These are phyloP conservation scores for Dissoconium aciculare DNA, from an alignment of 2,329 filamentous ascomycete species.

Conservation along the genomic window DNA sequence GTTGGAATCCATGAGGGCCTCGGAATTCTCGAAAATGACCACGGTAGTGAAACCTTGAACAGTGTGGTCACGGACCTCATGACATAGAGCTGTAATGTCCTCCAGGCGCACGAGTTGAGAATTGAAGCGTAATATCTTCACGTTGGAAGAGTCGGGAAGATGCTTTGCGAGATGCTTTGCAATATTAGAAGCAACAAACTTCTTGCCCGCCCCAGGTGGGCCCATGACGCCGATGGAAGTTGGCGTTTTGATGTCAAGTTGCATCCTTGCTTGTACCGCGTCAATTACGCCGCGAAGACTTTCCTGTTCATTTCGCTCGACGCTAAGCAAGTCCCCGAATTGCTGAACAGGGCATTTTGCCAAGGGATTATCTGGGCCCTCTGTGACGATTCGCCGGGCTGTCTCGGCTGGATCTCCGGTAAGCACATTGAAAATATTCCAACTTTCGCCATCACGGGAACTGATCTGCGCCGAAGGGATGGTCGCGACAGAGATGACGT, in stretches of 20 bases:
- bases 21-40: slow-evolving; percentile 22
- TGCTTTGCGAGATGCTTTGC: slow-evolving; percentile 15
- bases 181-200: slow-evolving; percentile 20
- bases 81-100: slow-evolving; percentile 18
- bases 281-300: slow-evolving; percentile 19
- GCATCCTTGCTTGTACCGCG: slow-evolving; percentile 18
- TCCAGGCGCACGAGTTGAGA: slow-evolving; percentile 16
- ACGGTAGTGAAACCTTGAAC: slow-evolving; percentile 16
- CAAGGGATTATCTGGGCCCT: slow-evolving; percentile 20
- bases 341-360: slow-evolving; percentile 16
- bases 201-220: slow-evolving; percentile 21
- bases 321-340: slow-evolving; percentile 18
- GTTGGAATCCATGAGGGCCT: slow-evolving; percentile 17
- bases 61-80: slow-evolving; percentile 19
- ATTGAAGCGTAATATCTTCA: slow-evolving; percentile 18
- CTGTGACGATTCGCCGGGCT: slow-evolving; percentile 20
- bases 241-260: slow-evolving; percentile 12
- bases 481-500: slow-evolving; percentile 16
- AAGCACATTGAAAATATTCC: slow-evolving; percentile 21
- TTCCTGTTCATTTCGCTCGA: slow-evolving; percentile 21
- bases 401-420: slow-evolving; percentile 22
- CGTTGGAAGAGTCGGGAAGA: slow-evolving; percentile 11
- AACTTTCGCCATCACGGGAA: slow-evolving; percentile 18
- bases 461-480: slow-evolving; percentile 21
- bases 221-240: slow-evolving; percentile 22